Conservation (phyloP, 192 early-diverging fungal genomes). For the Lobosporangium transversale region DNA sequence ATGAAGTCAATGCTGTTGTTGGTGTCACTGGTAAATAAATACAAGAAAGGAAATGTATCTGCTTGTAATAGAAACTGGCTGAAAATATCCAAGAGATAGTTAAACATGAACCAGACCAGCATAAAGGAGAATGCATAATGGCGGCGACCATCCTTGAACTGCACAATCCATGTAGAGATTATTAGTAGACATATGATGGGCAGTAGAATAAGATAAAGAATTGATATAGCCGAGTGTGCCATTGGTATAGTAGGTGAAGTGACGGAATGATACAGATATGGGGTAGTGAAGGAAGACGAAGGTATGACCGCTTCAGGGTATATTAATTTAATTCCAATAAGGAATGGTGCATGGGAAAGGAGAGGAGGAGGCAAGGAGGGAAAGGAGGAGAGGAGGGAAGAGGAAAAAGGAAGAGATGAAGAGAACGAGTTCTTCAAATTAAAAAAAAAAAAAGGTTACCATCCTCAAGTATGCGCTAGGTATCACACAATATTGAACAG, state of each 20-base stretch:
- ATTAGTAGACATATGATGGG: not conserved
- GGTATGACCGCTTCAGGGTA: not conserved
- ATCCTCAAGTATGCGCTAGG: too few relatives aligned
- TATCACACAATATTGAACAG: too few relatives aligned
- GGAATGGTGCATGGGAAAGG: not conserved
- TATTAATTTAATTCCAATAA: not conserved
- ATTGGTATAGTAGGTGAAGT: not conserved
- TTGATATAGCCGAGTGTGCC: not conserved
- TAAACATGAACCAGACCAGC: slow-evolving; percentile 26
- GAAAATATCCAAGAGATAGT: slow-evolving; percentile 1
- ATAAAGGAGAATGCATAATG: slow-evolving; percentile 33
- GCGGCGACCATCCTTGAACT: slow-evolving; percentile 11
- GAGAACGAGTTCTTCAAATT: too few relatives aligned
- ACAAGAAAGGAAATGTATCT: not conserved
- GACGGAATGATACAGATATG: too few relatives aligned
- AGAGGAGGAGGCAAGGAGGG: not conserved
- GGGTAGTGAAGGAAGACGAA: not conserved
- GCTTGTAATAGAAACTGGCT: slow-evolving; percentile 4
- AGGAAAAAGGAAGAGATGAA: not conserved
- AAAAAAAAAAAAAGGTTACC: too few relatives aligned
- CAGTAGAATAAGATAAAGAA: not conserved
- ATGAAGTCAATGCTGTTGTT: not conserved
- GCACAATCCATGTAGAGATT: slow-evolving; percentile 12
- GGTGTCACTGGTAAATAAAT: not conserved
- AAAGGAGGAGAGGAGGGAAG: not conserved